These are phyloP conservation scores for Dactylonectria macrodidyma DNA, from an alignment of 2,329 filamentous ascomycete species.

Conservation along the genomic window DNA sequence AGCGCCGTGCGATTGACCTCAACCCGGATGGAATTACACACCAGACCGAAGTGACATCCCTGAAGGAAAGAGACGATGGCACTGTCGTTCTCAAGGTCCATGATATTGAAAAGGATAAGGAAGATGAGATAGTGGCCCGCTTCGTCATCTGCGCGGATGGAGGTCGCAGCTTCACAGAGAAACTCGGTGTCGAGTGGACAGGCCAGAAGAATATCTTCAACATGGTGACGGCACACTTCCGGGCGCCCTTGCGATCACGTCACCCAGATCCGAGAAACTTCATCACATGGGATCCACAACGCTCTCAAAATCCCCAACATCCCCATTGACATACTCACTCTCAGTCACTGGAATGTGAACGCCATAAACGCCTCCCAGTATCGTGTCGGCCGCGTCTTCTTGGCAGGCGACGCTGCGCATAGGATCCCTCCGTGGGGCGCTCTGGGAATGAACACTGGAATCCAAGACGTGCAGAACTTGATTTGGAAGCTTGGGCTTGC, in stretches of 20 bases:
- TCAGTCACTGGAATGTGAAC: conserved; percentile 19
- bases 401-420: conserved; percentile 18
- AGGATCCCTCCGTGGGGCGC: conserved; percentile 16
- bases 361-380: conserved; percentile 14
- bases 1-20: conserved; percentile 10
- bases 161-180: conserved; percentile 1
- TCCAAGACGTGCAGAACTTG: conserved; percentile 18
- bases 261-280: conserved; percentile 18
- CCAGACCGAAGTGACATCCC: neutral
- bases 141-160: conserved; percentile 21
- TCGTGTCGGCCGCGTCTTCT: conserved; percentile 8
- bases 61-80: neutral
- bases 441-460: conserved; percentile 21
- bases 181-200: conserved; percentile 12
- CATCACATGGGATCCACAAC: conserved; percentile 9
- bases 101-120: neutral
- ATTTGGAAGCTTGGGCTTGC: conserved; percentile 18
- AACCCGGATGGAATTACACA: conserved; percentile 10
- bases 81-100: neutral
- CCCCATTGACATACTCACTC: conserved; percentile 5
- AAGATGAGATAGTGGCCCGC: conserved; percentile 5
- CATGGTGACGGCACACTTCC: conserved; percentile 22
- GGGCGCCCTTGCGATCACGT: neutral
- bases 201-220: conserved; percentile 17
- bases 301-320: conserved; percentile 6